phyloP scores from a whole-genome alignment of 352 stramenopile genomes.

The Phytophthora syringae region DNA sequence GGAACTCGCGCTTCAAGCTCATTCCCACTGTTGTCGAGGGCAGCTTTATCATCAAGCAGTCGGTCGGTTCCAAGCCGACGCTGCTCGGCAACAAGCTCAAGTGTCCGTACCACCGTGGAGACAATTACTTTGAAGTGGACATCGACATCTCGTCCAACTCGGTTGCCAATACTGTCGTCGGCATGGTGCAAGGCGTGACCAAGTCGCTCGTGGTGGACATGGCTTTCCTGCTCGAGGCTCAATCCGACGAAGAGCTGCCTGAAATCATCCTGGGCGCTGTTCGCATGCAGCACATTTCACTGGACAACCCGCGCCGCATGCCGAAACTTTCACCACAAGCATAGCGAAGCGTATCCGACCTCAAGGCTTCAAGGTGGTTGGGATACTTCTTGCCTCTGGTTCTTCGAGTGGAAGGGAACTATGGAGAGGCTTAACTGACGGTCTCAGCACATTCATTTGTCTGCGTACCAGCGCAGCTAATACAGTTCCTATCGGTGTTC shows the following conservation, averaged over 20 bases:
- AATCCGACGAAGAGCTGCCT: slow-evolving; percentile 88
- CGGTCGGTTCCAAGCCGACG: slow-evolving; percentile 95
- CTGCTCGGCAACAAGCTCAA: slow-evolving; percentile 98
- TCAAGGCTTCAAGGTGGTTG: slow-evolving; percentile 8
- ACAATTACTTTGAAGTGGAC: slow-evolving; percentile 97
- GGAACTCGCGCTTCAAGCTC: slow-evolving; percentile 98
- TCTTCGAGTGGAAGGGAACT: slow-evolving; percentile 16
- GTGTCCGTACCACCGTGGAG: slow-evolving; percentile 82
- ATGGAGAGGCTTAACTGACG: background rate
- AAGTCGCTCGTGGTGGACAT: slow-evolving; percentile 91
- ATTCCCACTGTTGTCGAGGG: slow-evolving; percentile 97
- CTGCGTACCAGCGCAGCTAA: slow-evolving; percentile 19
- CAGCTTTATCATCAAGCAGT: slow-evolving; percentile 97
- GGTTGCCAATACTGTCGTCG: slow-evolving; percentile 90
- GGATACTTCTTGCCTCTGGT: background rate
- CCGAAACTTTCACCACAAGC: slow-evolving; percentile 37
- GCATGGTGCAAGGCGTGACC: slow-evolving; percentile 90
- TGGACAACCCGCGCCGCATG: slow-evolving; percentile 77
- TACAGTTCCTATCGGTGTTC: slow-evolving; percentile 35
- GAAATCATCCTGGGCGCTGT: slow-evolving; percentile 83
- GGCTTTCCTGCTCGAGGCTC: slow-evolving; percentile 88
- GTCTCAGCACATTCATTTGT: slow-evolving; percentile 13
- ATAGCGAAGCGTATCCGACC: background rate
- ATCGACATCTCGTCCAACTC: slow-evolving; percentile 95
- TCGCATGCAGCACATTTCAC: slow-evolving; percentile 83